Evolutionary conservation across 1,284 basidiomycete genomes (phyloP), one percentile per base, ranked within the genome.

Genomic region (Hymenochaete sp.): DNA sequence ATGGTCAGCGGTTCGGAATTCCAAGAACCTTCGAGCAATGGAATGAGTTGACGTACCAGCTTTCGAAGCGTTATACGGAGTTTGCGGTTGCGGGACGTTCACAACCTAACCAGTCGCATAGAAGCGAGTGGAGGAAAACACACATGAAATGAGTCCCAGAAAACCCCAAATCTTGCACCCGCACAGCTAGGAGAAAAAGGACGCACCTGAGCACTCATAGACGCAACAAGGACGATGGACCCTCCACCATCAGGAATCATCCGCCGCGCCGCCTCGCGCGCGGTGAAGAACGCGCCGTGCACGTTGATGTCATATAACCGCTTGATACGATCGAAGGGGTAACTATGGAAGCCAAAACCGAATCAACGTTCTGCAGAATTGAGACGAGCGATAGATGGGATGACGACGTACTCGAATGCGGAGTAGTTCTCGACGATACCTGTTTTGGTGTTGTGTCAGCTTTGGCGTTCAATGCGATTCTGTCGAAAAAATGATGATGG

Each of bases 11-110:
- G 5, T 26, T 11, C 18, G 24, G 31, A 22, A 49, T 9, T 26
- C 26, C n/a, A 10, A 41, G 8, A 27, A 14, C 11, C 13, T 38
- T 24, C 37, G 47, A 22, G 32, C 46, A 38, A 36, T 40, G 37
- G 37, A 33, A 37, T 48, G 38, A 53, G 52, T 4, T 11, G 46
- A 56, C 71, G 55, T 55, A 81, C 81, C 83, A 38, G 84, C 84
- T 68, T 88, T 93, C 36, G 91, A 93, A n/a, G 89, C 85, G 63
- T 97, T 98, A 67, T 98, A 98, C 0, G 93, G 93, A 1, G 89
- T 88, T 73, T 98, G 93, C 29, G 77, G 79, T 76, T 82, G 81
- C 29, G 90, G 90, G 47, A 86, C 75, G 64, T 93, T 93, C 61
- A 93, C 73, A 52, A 93, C 79, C 87, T 91, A 38, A 37, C 28